phyloP scores from a whole-genome alignment of 2,329 filamentous ascomycete genomes.

The Stemphylium lycopersici region DNA sequence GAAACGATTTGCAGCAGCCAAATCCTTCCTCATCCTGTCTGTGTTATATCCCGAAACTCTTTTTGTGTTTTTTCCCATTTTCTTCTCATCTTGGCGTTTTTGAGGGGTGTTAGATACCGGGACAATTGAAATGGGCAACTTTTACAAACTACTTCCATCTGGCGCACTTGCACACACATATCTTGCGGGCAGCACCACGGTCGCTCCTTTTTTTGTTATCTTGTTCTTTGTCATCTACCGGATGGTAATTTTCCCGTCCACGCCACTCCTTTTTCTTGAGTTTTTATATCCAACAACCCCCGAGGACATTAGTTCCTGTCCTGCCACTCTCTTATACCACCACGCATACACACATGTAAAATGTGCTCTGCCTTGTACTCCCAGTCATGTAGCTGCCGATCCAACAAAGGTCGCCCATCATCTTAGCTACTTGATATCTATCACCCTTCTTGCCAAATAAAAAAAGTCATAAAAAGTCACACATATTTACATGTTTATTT shows the following conservation, averaged over 20 bases:
- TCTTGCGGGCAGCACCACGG: constrained; percentile 17
- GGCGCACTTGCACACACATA: constrained; percentile 10
- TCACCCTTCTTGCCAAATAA: background rate
- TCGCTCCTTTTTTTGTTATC: constrained; percentile 9
- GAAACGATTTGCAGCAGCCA: constrained; percentile 8
- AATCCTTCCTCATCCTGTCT: constrained; percentile 1
- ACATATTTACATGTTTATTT: background rate
- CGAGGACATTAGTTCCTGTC: constrained; percentile 16
- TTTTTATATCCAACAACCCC: background rate
- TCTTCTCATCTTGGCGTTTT: constrained; percentile 11
- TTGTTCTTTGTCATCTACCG: constrained; percentile 14
- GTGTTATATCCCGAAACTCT: constrained; percentile 14
- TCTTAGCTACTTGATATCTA: constrained; percentile 6
- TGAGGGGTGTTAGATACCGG: constrained; percentile 24
- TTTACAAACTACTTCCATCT: constrained; percentile 8
- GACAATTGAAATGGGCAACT: constrained; percentile 24
- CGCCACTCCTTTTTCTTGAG: constrained; percentile 16
- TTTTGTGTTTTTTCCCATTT: constrained; percentile 8
- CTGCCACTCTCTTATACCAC: constrained; percentile 12
- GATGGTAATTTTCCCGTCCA: constrained; percentile 26
- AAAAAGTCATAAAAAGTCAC: background rate
- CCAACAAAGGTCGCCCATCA: background rate
- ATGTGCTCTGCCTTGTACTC: no score
- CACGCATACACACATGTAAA: background rate
- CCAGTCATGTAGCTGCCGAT: constrained; percentile 2